A percentile compares a stretch with the other conserved stretches of the same genome.
phyloP scores from a whole-genome alignment of 352 stramenopile species.

The Pilasporangium apinafurcum region DNA sequence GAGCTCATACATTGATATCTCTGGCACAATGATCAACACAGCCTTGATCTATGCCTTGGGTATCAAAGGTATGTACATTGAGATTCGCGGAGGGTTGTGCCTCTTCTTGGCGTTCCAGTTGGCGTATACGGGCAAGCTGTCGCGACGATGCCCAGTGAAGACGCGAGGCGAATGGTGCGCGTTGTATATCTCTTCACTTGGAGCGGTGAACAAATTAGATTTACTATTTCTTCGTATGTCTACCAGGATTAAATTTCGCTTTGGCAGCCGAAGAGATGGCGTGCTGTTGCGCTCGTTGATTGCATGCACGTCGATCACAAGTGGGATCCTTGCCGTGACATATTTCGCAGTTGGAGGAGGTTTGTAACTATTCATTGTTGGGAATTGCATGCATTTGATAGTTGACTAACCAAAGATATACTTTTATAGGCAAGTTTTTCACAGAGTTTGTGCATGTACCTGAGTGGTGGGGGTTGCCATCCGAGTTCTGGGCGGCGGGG shows the following conservation, averaged over 20 bases:
- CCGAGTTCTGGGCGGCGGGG: conserved; percentile 64
- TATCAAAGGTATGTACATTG: conserved; percentile 83
- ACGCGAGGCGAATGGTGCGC: conserved; percentile 66
- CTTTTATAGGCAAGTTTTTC: conserved; percentile 55
- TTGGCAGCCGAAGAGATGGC: conserved; percentile 42
- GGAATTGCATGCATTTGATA: neutral
- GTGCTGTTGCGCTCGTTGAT: conserved; percentile 63
- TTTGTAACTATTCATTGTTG: neutral
- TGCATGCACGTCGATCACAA: conserved; percentile 59
- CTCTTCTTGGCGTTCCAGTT: conserved; percentile 78
- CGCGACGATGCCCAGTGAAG: conserved; percentile 64
- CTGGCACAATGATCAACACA: conserved; percentile 82
- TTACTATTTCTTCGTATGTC: neutral
- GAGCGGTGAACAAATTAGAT: no score
- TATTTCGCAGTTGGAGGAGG: conserved; percentile 74
- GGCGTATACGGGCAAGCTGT: conserved; percentile 75
- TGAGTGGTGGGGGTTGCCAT: conserved; percentile 41
- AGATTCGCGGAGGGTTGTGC: conserved; percentile 69
- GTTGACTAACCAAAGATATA: neutral
- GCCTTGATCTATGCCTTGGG: conserved; percentile 73
- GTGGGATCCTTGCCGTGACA: conserved; percentile 53
- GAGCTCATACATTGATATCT: conserved; percentile 84
- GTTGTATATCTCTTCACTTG: no score
- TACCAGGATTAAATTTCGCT: conserved; percentile 74
- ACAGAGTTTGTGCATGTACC: conserved; percentile 67